These are phyloP conservation scores for Mycena citricolor DNA, from an alignment of 1,284 basidiomycete species.

Conservation along the genomic window DNA sequence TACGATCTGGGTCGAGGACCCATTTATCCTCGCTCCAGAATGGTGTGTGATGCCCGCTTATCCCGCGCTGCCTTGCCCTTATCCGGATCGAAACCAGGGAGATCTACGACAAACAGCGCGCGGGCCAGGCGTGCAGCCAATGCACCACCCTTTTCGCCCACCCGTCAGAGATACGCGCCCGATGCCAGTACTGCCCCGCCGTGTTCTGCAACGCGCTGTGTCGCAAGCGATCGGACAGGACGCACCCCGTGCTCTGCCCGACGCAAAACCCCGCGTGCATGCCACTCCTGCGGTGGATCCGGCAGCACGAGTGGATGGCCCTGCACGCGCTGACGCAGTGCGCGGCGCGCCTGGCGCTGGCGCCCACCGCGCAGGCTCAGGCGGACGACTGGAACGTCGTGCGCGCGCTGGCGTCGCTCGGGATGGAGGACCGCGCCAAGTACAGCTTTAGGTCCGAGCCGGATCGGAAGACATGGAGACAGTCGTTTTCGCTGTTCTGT, in stretches of 20 bases:
- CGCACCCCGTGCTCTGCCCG: slow-evolving; percentile 75
- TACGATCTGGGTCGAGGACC: slow-evolving; percentile 81
- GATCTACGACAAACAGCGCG: slow-evolving; percentile 62
- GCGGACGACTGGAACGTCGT: slow-evolving; percentile 52
- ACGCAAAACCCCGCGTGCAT: slow-evolving; percentile 68
- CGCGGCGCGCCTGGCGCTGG: slow-evolving; percentile 63
- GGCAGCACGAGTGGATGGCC: slow-evolving; percentile 67
- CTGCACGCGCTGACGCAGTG: slow-evolving; percentile 71
- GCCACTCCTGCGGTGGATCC: slow-evolving; percentile 61
- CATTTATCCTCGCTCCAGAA: slow-evolving; percentile 69
- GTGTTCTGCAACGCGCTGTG: slow-evolving; percentile 83
- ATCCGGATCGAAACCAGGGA: no score
- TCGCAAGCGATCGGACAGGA: slow-evolving; percentile 54
- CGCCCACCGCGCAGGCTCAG: slow-evolving; percentile 46
- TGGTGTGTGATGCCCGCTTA: slow-evolving; percentile 59
- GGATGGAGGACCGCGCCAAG: slow-evolving; percentile 65
- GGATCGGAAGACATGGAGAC: slow-evolving; percentile 62
- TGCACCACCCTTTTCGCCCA: slow-evolving; percentile 64
- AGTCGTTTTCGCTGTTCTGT: slow-evolving; percentile 55
- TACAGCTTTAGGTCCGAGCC: slow-evolving; percentile 55
- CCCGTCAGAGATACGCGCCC: slow-evolving; percentile 44
- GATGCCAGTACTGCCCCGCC: slow-evolving; percentile 58
- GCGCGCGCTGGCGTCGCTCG: slow-evolving; percentile 55
- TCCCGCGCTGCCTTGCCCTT: slow-evolving; percentile 5
- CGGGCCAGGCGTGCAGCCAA: slow-evolving; percentile 58